Evolutionary conservation across 495 filamentous ascomycete genomes (phyloP).

Genomic region (Neurospora discreta): DNA sequence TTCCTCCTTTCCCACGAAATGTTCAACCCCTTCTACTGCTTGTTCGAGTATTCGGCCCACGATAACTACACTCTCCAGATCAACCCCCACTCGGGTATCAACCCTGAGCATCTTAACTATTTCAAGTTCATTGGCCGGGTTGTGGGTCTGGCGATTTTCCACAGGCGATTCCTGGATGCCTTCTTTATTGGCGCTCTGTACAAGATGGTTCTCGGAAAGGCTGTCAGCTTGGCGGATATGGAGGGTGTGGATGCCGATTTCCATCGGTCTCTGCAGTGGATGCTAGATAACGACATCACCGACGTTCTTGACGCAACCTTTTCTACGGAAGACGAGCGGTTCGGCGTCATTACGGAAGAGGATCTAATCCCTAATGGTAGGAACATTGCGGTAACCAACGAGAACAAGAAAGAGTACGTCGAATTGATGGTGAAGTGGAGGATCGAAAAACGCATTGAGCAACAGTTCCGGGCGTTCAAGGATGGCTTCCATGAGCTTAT

Average conservation of each 20-base stretch:
- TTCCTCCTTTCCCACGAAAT: conserved; percentile 99
- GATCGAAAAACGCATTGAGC: conserved; percentile 93
- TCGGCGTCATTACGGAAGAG: conserved; percentile 83
- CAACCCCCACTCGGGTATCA: conserved; percentile 98
- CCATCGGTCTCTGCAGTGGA: conserved; percentile 92
- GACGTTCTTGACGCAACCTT: conserved; percentile 88
- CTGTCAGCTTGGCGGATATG: conserved; percentile 89
- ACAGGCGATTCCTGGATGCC: conserved; percentile 92
- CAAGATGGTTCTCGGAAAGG: conserved; percentile 97
- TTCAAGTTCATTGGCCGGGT: conserved; percentile 99
- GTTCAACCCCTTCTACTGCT: conserved; percentile 99
- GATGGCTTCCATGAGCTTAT: conserved; percentile 97
- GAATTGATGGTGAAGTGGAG: conserved; percentile 98
- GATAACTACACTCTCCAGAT: conserved; percentile 99
- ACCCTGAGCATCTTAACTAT: conserved; percentile 97
- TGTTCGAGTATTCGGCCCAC: conserved; percentile 99
- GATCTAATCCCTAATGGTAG: conserved; percentile 85
- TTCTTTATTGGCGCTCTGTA: conserved; percentile 99
- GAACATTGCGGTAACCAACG: conserved; percentile 91
- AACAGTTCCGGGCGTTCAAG: conserved; percentile 97
- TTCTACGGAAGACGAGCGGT: conserved; percentile 92
- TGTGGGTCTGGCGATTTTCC: conserved; percentile 96
- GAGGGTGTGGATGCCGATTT: conserved; percentile 97
- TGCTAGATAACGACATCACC: conserved; percentile 89
- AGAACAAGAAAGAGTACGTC: conserved; percentile 90